phyloP scores from a whole-genome alignment of 148 eudicot genomes.

The Amaranthus hypochondriacus region DNA sequence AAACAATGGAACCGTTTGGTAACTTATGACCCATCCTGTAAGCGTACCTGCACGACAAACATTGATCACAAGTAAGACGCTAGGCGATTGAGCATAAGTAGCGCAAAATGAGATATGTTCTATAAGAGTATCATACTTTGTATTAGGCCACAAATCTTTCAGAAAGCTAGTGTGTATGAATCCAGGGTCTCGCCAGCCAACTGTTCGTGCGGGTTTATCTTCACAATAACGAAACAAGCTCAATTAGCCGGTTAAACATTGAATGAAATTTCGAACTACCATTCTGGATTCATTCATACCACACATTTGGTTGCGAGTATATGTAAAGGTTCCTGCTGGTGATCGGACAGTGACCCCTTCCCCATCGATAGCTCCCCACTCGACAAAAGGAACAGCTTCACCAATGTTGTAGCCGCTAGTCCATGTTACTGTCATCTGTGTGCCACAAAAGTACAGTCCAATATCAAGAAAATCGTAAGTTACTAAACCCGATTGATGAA shows the following conservation, averaged over 20 bases:
- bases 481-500: too few relatives aligned
- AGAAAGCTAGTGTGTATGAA: constrained; percentile 52
- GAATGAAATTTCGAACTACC: background rate
- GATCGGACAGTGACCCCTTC: constrained; percentile 6
- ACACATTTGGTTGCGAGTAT: constrained; percentile 30
- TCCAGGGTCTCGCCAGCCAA: constrained; percentile 77
- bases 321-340: constrained; percentile 33
- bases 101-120: background rate
- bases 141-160: constrained; percentile 65
- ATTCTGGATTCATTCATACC: constrained; percentile 13
- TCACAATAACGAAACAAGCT: background rate
- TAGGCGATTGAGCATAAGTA: background rate
- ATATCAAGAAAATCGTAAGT: too few relatives aligned
- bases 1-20: constrained; percentile 42
- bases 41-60: constrained; percentile 44
- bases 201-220: constrained; percentile 65
- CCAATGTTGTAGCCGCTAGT: constrained; percentile 31
- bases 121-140: constrained; percentile 28
- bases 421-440: constrained; percentile 37
- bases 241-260: background rate
- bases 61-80: background rate
- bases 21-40: constrained; percentile 65
- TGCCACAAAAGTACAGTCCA: background rate
- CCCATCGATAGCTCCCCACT: constrained; percentile 22
- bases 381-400: constrained; percentile 29